Base-by-base conservation (phyloP, 2,329 filamentous ascomycete genomes). In the Fusarium graminum region DNA sequence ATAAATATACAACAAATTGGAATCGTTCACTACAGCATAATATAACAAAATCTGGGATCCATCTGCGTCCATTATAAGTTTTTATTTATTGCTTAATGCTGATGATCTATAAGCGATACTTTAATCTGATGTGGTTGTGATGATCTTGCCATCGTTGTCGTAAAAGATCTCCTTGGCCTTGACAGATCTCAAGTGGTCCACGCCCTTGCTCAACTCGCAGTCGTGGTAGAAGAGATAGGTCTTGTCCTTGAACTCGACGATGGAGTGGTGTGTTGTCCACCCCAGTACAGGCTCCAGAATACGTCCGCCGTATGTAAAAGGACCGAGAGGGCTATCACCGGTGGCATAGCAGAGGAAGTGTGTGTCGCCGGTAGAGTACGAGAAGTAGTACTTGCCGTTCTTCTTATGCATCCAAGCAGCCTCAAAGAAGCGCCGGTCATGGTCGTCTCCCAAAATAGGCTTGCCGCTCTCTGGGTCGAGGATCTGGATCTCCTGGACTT, bases 151-250 rank as follows among this genome's bases (percentile, higher is more conserved):
- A 36, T 88, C 82, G 10, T 80, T 80, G 74, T 92, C 87, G 75
- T 93, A 92, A 39, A 89, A 87, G 61, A 93, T 88, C 82, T 93
- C 91, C 79, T 86, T 85, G 59, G 90, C 86, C 83, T 93, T 92
- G 38, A 93, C 90, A 67, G 85, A 88, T 60, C 91, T 80, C 77
- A 94, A 74, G 75, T 94, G 91, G 72, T 90, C 87, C 51, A 91
- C 86, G 0, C 90, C 90, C 16, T 83, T 82, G 52, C 88, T 91
- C 55, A 92, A 75, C 74, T 87, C 86, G 60, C 88, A 88, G 78
- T 93, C 91, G 74, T 93, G 91, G 75, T 93, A 88, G 75, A 93
- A 93, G 56, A 94, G 75, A 77, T 87, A 93, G 86, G 90, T 93
- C 66, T 83, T 85, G 6, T 85, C 89, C 77, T 86, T 75, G 73